These are phyloP conservation scores for Batkoa obscura DNA, from an alignment of 371 early-diverging fungal species.

Conservation along the genomic window DNA sequence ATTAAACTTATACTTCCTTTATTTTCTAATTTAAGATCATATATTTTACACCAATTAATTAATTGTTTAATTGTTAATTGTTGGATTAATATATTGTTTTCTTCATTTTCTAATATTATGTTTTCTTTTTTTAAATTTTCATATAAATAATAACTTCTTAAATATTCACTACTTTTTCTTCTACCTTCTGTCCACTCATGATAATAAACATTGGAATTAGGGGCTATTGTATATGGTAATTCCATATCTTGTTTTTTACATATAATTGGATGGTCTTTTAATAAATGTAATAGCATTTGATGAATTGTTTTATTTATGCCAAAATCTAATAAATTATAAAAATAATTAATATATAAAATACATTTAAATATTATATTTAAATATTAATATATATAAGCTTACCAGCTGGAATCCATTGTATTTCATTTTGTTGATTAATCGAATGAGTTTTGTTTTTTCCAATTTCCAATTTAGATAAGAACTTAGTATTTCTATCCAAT, in stretches of 20 bases:
- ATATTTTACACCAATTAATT: neutral
- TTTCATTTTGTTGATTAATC: neutral
- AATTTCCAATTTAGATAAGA: constrained; percentile 9
- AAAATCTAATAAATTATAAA: neutral
- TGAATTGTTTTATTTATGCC: neutral
- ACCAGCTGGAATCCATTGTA: neutral
- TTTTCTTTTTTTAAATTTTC: neutral
- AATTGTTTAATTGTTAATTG: neutral
- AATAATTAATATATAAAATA: neutral
- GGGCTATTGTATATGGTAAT: too few species aligned
- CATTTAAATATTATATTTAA: too few species aligned
- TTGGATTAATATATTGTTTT: neutral
- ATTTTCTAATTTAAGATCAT: neutral
- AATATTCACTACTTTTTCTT: neutral
- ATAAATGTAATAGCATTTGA: neutral
- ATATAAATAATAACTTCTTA: neutral
- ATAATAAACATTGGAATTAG: too few species aligned
- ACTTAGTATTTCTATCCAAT: constrained; percentile 60
- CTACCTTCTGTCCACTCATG: neutral
- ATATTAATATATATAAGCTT: neutral
- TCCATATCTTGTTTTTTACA: too few species aligned
- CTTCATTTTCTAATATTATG: neutral
- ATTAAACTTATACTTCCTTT: neutral
- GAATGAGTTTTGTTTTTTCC: neutral
- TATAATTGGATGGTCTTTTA: too few species aligned